phyloP scores from a whole-genome alignment of 805 yeast genomes.

The Candida succiphila region DNA sequence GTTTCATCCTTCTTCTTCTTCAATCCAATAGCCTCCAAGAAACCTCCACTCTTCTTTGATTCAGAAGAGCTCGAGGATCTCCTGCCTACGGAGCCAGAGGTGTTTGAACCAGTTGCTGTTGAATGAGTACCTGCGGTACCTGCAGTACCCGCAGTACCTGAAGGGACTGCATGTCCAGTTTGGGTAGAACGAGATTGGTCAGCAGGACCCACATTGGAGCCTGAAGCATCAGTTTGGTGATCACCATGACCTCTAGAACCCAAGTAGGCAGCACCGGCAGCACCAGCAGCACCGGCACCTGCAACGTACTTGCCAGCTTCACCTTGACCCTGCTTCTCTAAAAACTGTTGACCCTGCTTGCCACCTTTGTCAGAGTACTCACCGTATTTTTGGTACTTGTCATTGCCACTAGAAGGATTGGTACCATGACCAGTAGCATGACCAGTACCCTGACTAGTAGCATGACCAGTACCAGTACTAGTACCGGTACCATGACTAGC shows the following conservation, averaged over 20 bases:
- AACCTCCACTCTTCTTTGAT: not conserved
- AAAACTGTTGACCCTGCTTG: conserved; percentile 4
- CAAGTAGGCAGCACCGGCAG: conserved; percentile 9
- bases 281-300: conserved; percentile 5
- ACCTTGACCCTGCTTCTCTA: conserved; percentile 6
- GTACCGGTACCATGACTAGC: not conserved
- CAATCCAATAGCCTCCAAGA: not conserved
- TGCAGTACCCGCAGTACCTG: too few relatives aligned
- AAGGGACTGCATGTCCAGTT: not conserved
- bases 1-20: too few relatives aligned
- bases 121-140: too few relatives aligned
- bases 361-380: conserved; percentile 4
- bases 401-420: not conserved
- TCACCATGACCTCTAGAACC: too few relatives aligned
- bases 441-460: not conserved
- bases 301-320: conserved; percentile 6
- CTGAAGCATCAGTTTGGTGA: too few relatives aligned
- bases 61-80: too few relatives aligned
- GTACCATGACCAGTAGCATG: too few relatives aligned
- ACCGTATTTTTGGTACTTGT: conserved; percentile 2
- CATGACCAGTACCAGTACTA: not conserved
- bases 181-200: not conserved
- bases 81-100: too few relatives aligned
- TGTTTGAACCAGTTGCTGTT: too few relatives aligned
- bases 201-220: not conserved